Evolutionary conservation across 1,284 basidiomycete genomes (phyloP), one percentile per base, ranked within the genome.

Genomic region (Sphagnurus paluster): DNA sequence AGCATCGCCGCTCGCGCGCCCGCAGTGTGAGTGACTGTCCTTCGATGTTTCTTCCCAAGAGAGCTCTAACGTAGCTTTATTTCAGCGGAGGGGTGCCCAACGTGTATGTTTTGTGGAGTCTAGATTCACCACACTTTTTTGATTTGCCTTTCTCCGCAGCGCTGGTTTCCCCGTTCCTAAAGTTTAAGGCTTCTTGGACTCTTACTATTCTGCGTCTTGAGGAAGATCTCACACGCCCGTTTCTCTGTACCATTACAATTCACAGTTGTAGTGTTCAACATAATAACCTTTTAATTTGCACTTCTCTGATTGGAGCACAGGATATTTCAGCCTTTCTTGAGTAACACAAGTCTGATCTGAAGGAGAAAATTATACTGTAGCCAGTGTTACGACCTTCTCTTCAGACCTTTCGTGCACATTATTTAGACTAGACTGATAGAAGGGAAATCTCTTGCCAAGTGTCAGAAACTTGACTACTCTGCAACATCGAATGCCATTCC

Each of bases 101-200:
- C 42, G 44, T 50, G 49, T 46, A 37, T 11, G 44, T 39, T 19
- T 39, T 19, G 9, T 9, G 5, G 2, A 30, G 21, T 5, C 2
- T 9, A 14, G n/a, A 14, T 34, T 17, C 9, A n/a, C 9, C 6
- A 24, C 8, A 17, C 8, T 21, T 29, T 13, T 9, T n/a, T 39
- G 10, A 26, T 14, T 11, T 16, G 8, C 25, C 16, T 29, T 17
- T 29, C 5, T n/a, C n/a, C n/a, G n/a, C n/a, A 47, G 45, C 23
- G 45, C 45, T 38, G 45, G 45, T 11, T 47, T 47, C 34, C 45
- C 45, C 10, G 23, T 47, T 24, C 45, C 45, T 16, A 11, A 34
- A 2, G 26, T 44, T 17, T 42, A 44, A 34, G 21, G 16, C 8
- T 14, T 6, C 11, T 32, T 20, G 3, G 34, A 8, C n/a, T 10